Evolutionary conservation across 768 basidiomycete species (phyloP).

Genomic region (Gautieria morchelliformis): DNA sequence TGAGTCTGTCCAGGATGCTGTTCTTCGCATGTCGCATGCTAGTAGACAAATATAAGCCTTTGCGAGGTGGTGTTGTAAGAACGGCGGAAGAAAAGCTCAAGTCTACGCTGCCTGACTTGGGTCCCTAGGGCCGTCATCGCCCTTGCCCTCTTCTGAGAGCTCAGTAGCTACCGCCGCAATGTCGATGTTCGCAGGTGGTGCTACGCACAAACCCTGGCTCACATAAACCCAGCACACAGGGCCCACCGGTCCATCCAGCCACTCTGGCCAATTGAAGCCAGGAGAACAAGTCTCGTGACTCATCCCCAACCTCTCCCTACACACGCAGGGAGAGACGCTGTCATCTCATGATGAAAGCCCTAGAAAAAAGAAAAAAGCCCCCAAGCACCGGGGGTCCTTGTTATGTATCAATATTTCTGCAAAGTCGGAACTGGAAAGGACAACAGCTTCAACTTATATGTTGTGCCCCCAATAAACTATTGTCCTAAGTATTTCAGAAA

Average conservation of each 20-base stretch:
- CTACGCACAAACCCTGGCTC: conserved; percentile 60
- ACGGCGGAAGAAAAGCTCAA: conserved; percentile 62
- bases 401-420: no score
- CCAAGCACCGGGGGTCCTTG: no score
- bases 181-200: conserved; percentile 33
- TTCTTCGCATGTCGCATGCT: conserved; percentile 83
- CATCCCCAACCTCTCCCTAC: no score
- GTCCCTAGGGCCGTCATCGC: conserved; percentile 12
- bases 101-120: conserved; percentile 33
- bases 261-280: no score
- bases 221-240: conserved; percentile 24
- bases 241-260: conserved; percentile 6
- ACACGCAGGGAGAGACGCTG: no score
- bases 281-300: no score
- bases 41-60: conserved; percentile 77
- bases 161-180: conserved; percentile 28
- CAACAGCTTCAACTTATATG: no score
- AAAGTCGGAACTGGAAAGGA: no score
- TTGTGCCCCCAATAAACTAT: no score
- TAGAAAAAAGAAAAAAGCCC: no score
- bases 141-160: conserved; percentile 5
- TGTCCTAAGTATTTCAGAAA: no score
- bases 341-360: no score
- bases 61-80: conserved; percentile 49
- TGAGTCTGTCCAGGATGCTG: conserved; percentile 57